Conservation (phyloP, 352 stramenopile genomes). For the Phytophthora pseudosyringae region DNA sequence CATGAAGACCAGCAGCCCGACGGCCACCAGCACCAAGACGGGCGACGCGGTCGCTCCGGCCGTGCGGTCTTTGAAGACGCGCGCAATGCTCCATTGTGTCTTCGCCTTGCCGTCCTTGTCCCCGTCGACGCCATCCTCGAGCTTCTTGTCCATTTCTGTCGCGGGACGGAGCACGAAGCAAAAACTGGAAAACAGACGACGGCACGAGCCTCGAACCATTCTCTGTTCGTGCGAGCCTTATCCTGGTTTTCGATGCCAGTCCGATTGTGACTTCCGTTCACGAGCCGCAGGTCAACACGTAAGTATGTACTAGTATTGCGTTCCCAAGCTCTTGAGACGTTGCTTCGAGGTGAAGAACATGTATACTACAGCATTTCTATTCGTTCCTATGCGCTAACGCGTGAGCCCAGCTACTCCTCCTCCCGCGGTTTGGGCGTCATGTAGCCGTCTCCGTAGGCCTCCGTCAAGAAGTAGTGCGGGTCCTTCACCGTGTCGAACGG, state of each 20-base stretch:
- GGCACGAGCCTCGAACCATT: neutral
- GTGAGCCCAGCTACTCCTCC: neutral
- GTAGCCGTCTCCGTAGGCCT: conserved; percentile 43
- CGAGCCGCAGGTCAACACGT: too few relatives aligned
- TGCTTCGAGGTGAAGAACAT: neutral
- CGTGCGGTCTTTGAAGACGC: neutral
- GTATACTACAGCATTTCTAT: conserved; percentile 18
- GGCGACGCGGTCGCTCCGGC: neutral
- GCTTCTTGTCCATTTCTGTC: conserved; percentile 6
- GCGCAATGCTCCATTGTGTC: neutral
- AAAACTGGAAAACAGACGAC: conserved; percentile 9
- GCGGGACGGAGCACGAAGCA: neutral
- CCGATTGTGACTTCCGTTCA: conserved; percentile 6
- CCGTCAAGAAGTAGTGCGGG: conserved; percentile 34
- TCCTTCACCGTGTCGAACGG: conserved; percentile 43
- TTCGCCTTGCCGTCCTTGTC: neutral
- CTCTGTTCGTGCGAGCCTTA: neutral
- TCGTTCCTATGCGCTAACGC: conserved; percentile 5
- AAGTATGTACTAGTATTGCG: too few relatives aligned
- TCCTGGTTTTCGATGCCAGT: neutral
- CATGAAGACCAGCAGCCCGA: conserved; percentile 11
- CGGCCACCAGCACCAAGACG: conserved; percentile 6
- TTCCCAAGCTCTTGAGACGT: too few relatives aligned
- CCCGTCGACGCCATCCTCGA: neutral
- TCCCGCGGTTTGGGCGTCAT: conserved; percentile 29